Conservation (phyloP, 495 filamentous ascomycete species). For the Chaetomium fimeti region DNA sequence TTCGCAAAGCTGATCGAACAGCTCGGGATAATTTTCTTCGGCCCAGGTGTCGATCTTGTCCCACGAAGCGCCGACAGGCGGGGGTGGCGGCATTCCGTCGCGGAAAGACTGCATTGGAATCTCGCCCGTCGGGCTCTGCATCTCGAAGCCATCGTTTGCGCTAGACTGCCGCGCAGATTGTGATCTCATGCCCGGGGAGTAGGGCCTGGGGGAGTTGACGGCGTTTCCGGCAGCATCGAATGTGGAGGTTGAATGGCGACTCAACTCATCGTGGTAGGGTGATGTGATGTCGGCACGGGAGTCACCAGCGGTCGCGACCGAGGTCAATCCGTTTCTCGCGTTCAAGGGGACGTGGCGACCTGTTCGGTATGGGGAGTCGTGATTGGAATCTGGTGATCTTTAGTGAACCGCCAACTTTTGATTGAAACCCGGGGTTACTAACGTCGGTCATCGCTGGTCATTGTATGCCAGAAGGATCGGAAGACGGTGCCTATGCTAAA, state of each 20-base stretch:
- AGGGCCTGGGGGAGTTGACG: conserved; percentile 66
- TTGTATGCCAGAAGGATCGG: conserved; percentile 81
- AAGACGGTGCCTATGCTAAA: conserved; percentile 32
- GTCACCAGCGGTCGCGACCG: conserved; percentile 73
- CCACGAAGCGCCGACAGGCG: conserved; percentile 87
- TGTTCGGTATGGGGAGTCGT: conserved; percentile 82
- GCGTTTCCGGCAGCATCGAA: conserved; percentile 47
- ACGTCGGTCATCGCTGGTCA: conserved; percentile 72
- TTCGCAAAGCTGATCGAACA: conserved; percentile 89
- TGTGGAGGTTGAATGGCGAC: conserved; percentile 54
- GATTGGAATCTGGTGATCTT: conserved; percentile 69
- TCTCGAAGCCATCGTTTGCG: conserved; percentile 61
- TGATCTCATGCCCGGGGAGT: conserved; percentile 88
- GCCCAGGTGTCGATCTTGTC: conserved; percentile 89
- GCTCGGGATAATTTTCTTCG: conserved; percentile 91
- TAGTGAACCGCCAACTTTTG: conserved; percentile 24
- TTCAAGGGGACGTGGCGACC: conserved; percentile 76
- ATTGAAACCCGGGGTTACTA: conserved; percentile 27
- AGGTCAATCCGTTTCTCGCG: conserved; percentile 67
- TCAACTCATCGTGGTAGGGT: conserved; percentile 69
- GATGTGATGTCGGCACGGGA: conserved; percentile 71
- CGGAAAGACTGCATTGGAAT: conserved; percentile 97
- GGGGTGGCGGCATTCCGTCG: conserved; percentile 85
- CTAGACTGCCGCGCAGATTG: conserved; percentile 59
- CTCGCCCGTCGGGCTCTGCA: conserved; percentile 66